Conservation (phyloP, 177 flowering plant genomes). For the Vitis hybrid region DNA sequence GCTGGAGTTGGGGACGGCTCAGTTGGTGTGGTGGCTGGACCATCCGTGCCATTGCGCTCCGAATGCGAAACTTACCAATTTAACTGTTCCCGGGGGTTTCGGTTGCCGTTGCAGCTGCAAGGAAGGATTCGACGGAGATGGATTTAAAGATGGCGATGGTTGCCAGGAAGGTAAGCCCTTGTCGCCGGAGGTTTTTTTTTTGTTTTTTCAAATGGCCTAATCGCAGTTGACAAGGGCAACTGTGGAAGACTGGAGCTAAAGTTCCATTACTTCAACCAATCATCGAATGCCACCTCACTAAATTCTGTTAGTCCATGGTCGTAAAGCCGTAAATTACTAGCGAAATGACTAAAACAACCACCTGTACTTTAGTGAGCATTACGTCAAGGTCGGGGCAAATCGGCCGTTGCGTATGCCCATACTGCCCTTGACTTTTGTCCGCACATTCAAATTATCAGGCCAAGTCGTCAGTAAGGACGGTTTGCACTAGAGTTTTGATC, state of each 20-base stretch:
- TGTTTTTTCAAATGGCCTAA: neutral
- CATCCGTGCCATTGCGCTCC: constrained; percentile 27
- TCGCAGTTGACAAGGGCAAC: constrained; percentile 6
- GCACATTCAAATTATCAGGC: no score
- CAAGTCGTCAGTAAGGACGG: no score
- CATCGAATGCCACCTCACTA: constrained; percentile 3
- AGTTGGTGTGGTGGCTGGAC: constrained; percentile 74
- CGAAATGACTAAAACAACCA: constrained; percentile 1
- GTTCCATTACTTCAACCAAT: neutral
- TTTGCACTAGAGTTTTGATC: no score
- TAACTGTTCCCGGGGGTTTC: constrained; percentile 3
- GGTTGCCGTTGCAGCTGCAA: constrained; percentile 56
- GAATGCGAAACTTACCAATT: constrained; percentile 30
- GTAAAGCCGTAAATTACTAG: neutral
- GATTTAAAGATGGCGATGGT: constrained; percentile 40
- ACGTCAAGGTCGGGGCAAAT: no score
- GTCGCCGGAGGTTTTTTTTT: neutral
- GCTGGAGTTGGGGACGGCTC: constrained; percentile 45
- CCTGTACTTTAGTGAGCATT: no score
- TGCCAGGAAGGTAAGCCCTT: constrained; percentile 50
- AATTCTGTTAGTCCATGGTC: neutral
- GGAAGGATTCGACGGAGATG: constrained; percentile 57
- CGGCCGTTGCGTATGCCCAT: no score
- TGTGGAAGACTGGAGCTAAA: neutral
- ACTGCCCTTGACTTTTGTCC: no score